These are phyloP conservation scores for Haplosporangium gracile DNA, from an alignment of 192 early-diverging fungal genomes.

Conservation along the genomic window DNA sequence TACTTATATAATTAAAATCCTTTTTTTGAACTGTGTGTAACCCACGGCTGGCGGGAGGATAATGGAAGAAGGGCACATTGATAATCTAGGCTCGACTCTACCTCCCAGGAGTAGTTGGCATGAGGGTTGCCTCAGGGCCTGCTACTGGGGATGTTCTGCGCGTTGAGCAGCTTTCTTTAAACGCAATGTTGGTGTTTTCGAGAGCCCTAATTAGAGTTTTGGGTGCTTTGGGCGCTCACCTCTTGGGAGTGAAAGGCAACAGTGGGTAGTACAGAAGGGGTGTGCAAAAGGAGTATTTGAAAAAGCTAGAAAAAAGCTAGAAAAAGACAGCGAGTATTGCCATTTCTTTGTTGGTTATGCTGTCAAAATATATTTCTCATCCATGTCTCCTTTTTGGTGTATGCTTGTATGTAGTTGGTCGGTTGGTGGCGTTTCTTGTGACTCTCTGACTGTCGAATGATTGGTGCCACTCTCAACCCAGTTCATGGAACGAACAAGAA, in stretches of 20 bases:
- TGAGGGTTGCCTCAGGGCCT: too few relatives aligned
- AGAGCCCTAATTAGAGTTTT: neutral
- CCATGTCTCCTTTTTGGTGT: neutral
- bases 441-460: neutral
- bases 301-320: too few relatives aligned
- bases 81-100: too few relatives aligned
- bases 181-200: neutral
- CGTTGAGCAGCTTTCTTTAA: neutral
- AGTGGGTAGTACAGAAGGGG: too few relatives aligned
- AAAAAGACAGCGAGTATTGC: too few relatives aligned
- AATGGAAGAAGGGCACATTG: neutral
- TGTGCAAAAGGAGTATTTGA: too few relatives aligned
- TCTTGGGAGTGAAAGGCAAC: too few relatives aligned
- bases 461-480: neutral
- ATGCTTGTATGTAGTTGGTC: neutral
- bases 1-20: neutral
- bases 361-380: neutral
- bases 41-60: neutral
- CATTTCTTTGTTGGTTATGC: too few relatives aligned
- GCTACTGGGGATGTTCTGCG: neutral
- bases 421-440: constrained; percentile 1
- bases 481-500: too few relatives aligned
- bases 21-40: neutral
- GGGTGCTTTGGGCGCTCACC: neutral
- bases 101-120: too few relatives aligned